A percentile compares a stretch with the other conserved stretches of the same genome.
phyloP scores from a whole-genome alignment of 352 stramenopile genomes.

The Aphanomyces invadans region DNA sequence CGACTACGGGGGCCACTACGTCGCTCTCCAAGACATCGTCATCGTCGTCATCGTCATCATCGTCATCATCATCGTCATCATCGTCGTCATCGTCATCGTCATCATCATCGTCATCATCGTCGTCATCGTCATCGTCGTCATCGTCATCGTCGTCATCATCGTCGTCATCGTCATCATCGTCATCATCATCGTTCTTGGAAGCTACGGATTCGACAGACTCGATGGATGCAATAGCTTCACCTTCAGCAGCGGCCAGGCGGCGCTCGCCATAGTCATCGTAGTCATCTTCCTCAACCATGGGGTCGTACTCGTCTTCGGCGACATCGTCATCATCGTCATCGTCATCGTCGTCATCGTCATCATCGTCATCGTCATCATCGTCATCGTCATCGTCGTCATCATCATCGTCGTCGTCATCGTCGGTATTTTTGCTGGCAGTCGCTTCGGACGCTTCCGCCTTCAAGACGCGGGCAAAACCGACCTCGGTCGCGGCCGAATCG shows the following conservation, averaged over 20 bases:
- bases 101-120: background rate
- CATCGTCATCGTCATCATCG: conserved; percentile 4
- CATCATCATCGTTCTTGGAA: too few relatives aligned
- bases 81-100: too few relatives aligned
- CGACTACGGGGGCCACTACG: too few relatives aligned
- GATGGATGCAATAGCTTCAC: too few relatives aligned
- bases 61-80: background rate
- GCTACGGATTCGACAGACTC: too few relatives aligned
- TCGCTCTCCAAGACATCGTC: background rate
- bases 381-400: conserved; percentile 6
- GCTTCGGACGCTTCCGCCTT: background rate
- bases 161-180: background rate
- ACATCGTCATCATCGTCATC: conserved; percentile 10
- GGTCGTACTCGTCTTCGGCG: background rate
- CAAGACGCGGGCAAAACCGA: background rate
- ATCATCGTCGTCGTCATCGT: conserved; percentile 6
- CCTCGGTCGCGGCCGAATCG: background rate
- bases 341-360: conserved; percentile 6
- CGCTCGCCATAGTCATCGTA: too few relatives aligned
- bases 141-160: conserved; percentile 8
- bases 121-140: background rate
- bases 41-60: background rate
- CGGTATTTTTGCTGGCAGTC: background rate
- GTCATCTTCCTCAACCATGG: background rate
- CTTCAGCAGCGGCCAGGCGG: too few relatives aligned